Percentiles rank a stretch among this genome's conserved stretches.
These are phyloP conservation scores for Huntiella decipiens DNA, from an alignment of 2,329 filamentous ascomycete genomes.

Conservation along the genomic window DNA sequence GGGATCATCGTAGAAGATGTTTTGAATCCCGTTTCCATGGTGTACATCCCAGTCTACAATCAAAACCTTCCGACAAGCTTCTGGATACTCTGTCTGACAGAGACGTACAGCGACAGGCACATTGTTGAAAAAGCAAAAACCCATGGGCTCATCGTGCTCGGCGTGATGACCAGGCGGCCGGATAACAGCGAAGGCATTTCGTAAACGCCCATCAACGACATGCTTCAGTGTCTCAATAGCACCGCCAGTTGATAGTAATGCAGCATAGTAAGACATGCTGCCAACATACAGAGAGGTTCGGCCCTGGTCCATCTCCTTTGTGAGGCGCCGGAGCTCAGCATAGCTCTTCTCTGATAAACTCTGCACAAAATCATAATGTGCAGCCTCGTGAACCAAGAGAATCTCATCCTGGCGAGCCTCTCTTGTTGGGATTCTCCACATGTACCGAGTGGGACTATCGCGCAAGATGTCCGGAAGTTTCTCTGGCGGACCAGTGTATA, in stretches of 20 bases:
- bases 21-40: conserved; percentile 81
- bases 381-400: conserved; percentile 54
- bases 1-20: conserved; percentile 86
- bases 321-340: conserved; percentile 49
- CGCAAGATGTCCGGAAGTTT: conserved; percentile 33
- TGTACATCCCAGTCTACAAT: conserved; percentile 84
- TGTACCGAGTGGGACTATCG: conserved; percentile 37
- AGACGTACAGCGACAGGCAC: conserved; percentile 81
- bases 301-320: conserved; percentile 38
- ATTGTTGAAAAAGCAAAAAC: conserved; percentile 97
- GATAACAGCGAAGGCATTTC: conserved; percentile 91
- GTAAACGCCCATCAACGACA: conserved; percentile 66
- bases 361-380: conserved; percentile 64
- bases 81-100: conserved; percentile 64
- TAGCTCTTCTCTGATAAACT: conserved; percentile 33
- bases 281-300: conserved; percentile 72
- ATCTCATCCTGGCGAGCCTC: conserved; percentile 66
- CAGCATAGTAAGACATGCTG: conserved; percentile 59
- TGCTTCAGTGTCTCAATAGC: conserved; percentile 91
- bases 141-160: conserved; percentile 68
- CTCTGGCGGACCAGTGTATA: conserved; percentile 41
- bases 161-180: conserved; percentile 91
- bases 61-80: conserved; percentile 68
- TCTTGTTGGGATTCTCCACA: conserved; percentile 62
- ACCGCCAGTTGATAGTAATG: conserved; percentile 70